phyloP scores from a whole-genome alignment of 2,329 filamentous ascomycete genomes.

The Alternaria panax region DNA sequence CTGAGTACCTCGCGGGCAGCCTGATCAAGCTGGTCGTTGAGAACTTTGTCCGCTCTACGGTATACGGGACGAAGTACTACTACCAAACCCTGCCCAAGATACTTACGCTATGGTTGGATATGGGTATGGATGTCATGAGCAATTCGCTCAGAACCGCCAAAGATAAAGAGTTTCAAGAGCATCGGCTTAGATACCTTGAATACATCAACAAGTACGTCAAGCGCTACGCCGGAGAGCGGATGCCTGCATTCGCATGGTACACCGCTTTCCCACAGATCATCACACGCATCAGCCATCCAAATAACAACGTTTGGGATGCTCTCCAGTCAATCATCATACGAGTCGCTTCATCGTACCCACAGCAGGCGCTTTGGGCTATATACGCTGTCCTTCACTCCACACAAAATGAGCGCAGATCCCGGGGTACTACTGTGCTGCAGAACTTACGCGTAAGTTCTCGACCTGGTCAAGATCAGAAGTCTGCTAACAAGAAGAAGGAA shows the following conservation, averaged over 20 bases:
- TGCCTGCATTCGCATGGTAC: constrained; percentile 81
- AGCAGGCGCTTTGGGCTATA: constrained; percentile 90
- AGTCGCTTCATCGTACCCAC: constrained; percentile 86
- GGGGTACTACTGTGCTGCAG: constrained; percentile 56
- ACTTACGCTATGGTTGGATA: constrained; percentile 91
- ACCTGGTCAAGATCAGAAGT: constrained; percentile 21
- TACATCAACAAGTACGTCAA: constrained; percentile 71
- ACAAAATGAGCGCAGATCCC: constrained; percentile 70
- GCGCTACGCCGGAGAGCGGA: constrained; percentile 73
- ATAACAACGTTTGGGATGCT: constrained; percentile 76
- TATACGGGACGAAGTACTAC: constrained; percentile 91
- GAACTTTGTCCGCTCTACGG: constrained; percentile 87
- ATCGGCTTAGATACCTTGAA: constrained; percentile 38
- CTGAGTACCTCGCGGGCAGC: constrained; percentile 73
- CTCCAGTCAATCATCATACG: constrained; percentile 82
- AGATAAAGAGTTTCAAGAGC: constrained; percentile 44
- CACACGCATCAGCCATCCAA: constrained; percentile 90
- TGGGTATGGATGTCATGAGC: constrained; percentile 73
- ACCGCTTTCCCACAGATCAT: constrained; percentile 90
- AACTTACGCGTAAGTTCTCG: constrained; percentile 48
- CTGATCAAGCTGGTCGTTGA: constrained; percentile 88
- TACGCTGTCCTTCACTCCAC: constrained; percentile 85
- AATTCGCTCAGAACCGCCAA: constrained; percentile 26
- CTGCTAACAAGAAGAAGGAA: constrained; percentile 54
- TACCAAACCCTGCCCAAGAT: constrained; percentile 93